These are phyloP conservation scores for Termitomyces sp. DNA, from an alignment of 768 basidiomycete species.

Conservation along the genomic window DNA sequence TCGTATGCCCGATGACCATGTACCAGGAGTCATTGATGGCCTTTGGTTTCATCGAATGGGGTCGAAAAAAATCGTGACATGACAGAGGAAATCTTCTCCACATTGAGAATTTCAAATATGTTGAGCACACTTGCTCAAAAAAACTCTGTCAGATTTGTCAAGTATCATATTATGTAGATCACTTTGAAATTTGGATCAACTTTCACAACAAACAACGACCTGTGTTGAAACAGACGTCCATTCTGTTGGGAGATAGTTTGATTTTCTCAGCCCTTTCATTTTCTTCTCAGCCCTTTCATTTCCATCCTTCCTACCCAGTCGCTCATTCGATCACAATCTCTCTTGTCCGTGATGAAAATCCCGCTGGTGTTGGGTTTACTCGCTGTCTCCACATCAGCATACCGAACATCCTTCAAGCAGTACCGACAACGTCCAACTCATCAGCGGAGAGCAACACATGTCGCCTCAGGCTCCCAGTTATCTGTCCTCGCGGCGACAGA, in stretches of 20 bases:
- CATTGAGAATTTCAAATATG: not conserved
- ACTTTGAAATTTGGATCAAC: slow-evolving; percentile 7
- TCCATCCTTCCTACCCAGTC: slow-evolving; percentile 13
- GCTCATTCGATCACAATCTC: slow-evolving; percentile 14
- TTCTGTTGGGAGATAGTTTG: slow-evolving; percentile 1
- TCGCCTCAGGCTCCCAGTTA: slow-evolving; percentile 23
- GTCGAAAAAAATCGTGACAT: not conserved
- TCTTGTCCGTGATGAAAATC: slow-evolving; percentile 33
- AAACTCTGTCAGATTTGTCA: not conserved
- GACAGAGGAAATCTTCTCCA: not conserved
- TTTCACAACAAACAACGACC: slow-evolving; percentile 14
- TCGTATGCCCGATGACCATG: not conserved
- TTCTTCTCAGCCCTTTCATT: not conserved
- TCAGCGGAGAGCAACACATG: slow-evolving; percentile 30
- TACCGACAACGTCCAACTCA: slow-evolving; percentile 26
- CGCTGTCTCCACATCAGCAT: slow-evolving; percentile 33
- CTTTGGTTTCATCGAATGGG: not conserved
- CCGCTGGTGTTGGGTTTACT: slow-evolving; percentile 31
- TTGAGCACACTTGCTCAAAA: not conserved
- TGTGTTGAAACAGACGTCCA: slow-evolving; percentile 7
- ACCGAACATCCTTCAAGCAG: slow-evolving; percentile 43
- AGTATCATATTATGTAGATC: not conserved
- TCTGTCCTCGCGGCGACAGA: slow-evolving; percentile 25
- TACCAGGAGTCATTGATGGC: not conserved
- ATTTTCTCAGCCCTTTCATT: not conserved